phyloP scores from a whole-genome alignment of 768 basidiomycete genomes.

The Neoboletus brunneissimus region DNA sequence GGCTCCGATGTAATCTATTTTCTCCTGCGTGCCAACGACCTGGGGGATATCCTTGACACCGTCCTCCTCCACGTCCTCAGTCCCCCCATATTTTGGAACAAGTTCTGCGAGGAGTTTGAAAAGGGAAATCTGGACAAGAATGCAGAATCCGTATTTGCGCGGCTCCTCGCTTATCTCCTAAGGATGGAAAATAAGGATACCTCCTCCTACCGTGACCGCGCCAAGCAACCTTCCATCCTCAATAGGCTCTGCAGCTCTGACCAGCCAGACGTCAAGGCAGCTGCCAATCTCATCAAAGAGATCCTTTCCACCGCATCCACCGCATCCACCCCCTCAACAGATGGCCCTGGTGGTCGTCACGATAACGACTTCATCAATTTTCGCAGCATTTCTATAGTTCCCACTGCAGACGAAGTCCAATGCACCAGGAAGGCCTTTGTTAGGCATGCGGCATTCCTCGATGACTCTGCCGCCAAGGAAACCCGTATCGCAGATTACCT shows the following conservation, averaged over 20 bases:
- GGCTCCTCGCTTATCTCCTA: conserved; percentile 51
- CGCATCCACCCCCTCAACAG: conserved; percentile 16
- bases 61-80: conserved; percentile 43
- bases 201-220: conserved; percentile 38
- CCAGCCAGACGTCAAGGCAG: conserved; percentile 22
- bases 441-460: conserved; percentile 42
- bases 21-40: conserved; percentile 37
- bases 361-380: conserved; percentile 68
- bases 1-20: conserved; percentile 38
- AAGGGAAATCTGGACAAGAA: conserved; percentile 31
- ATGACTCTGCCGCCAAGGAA: conserved; percentile 39
- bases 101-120: conserved; percentile 37
- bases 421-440: conserved; percentile 48
- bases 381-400: conserved; percentile 58
- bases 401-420: conserved; percentile 56
- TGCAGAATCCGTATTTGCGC: conserved; percentile 42
- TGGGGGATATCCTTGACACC: conserved; percentile 38
- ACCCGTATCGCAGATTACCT: conserved; percentile 47
- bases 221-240: conserved; percentile 32
- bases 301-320: conserved; percentile 30
- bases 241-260: conserved; percentile 25
- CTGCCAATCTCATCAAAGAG: conserved; percentile 41
- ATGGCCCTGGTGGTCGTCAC: conserved; percentile 60
- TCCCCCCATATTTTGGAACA: conserved; percentile 51
- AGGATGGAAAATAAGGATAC: conserved; percentile 36